Percentiles rank a stretch among this genome's conserved stretches.
These are phyloP conservation scores for Globisporangium orthogonon DNA, from an alignment of 352 stramenopile genomes.

Conservation along the genomic window DNA sequence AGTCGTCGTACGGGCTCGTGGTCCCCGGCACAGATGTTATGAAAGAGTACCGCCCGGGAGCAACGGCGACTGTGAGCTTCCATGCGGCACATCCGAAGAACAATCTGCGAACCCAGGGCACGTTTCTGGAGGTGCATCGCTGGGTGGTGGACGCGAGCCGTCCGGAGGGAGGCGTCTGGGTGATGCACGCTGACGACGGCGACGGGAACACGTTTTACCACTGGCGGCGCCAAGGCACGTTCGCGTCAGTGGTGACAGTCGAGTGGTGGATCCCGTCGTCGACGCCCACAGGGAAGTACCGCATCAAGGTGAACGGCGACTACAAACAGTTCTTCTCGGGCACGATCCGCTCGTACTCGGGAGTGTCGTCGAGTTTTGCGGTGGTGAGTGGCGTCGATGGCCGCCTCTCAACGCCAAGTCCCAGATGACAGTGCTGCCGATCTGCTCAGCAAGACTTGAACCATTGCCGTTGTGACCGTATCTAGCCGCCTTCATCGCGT, in stretches of 20 bases:
- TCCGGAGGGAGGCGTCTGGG: conserved; percentile 43
- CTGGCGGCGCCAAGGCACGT: conserved; percentile 65
- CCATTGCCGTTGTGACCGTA: too few relatives aligned
- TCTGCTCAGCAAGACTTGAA: too few relatives aligned
- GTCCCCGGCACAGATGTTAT: conserved; percentile 34
- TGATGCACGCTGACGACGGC: conserved; percentile 66
- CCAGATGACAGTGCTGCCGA: too few relatives aligned
- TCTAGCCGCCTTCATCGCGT: too few relatives aligned
- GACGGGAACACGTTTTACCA: conserved; percentile 70
- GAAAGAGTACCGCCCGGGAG: conserved; percentile 32
- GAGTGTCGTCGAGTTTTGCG: conserved; percentile 53
- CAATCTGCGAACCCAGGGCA: conserved; percentile 64
- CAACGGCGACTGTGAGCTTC: conserved; percentile 56
- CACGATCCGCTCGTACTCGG: conserved; percentile 41
- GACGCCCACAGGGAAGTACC: conserved; percentile 48
- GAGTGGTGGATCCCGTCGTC: conserved; percentile 56
- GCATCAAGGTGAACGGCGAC: conserved; percentile 77
- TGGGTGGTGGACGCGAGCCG: conserved; percentile 42
- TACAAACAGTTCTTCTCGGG: conserved; percentile 61
- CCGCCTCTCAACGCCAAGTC: too few relatives aligned
- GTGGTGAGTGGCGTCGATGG: conserved; percentile 19
- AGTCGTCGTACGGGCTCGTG: conserved; percentile 45
- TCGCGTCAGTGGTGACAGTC: conserved; percentile 59
- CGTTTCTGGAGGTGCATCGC: conserved; percentile 73
- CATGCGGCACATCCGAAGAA: conserved; percentile 81